A percentile compares a stretch with the other conserved stretches of the same genome.
Conservation (phyloP, 805 yeast genomes). For the Myxozyma melibiosi region DNA sequence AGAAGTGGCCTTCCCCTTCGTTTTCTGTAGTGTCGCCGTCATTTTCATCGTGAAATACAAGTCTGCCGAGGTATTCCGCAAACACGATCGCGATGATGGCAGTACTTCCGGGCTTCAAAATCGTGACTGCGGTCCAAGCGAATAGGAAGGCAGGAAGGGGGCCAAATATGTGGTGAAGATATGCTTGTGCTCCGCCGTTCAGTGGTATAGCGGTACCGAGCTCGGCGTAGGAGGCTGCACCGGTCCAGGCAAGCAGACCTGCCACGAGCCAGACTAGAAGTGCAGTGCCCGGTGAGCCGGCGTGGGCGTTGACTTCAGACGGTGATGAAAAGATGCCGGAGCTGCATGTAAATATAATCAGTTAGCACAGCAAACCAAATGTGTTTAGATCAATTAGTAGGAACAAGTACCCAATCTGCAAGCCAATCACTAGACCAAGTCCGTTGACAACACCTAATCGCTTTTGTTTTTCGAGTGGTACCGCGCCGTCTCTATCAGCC, state of each 20-base stretch:
- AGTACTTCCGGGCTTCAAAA: conserved; percentile 47
- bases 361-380: no score
- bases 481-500: conserved; percentile 27
- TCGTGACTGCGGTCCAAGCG: conserved; percentile 46
- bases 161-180: conserved; percentile 44
- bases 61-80: conserved; percentile 45
- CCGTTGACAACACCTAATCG: conserved; percentile 39
- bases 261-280: conserved; percentile 45
- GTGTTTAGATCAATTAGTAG: not conserved
- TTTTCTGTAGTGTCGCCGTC: conserved; percentile 24
- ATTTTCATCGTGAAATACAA: conserved; percentile 9
- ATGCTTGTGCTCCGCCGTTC: conserved; percentile 48
- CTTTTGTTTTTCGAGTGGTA: conserved; percentile 38
- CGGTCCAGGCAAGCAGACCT: conserved; percentile 49
- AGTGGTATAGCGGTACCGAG: conserved; percentile 47
- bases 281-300: conserved; percentile 46
- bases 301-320: conserved; percentile 43
- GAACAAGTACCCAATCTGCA: conserved; percentile 45
- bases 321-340: conserved; percentile 51
- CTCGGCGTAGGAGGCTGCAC: conserved; percentile 49
- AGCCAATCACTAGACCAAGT: conserved; percentile 45
- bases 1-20: conserved; percentile 1
- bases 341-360: not conserved
- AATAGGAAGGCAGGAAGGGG: conserved; percentile 44
- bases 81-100: conserved; percentile 47